Conservation (phyloP, 257 asterid genomes). For the Voacanga thouarsii region DNA sequence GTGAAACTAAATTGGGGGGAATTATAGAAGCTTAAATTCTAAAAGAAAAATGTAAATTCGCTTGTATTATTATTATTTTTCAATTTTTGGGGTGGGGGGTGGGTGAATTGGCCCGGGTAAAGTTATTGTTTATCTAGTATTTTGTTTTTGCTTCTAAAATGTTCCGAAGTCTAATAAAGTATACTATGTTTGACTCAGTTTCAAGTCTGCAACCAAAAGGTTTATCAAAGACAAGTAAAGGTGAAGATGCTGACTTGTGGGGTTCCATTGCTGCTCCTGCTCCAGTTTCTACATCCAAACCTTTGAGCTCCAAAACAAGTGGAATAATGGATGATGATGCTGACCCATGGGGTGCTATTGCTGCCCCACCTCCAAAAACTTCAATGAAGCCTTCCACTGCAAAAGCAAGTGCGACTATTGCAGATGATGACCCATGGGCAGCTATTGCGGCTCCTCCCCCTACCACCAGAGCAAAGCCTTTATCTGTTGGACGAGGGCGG, state of each 20-base stretch:
- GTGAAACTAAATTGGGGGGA: background rate
- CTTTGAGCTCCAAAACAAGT: conserved; percentile 36
- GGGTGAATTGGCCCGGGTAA: background rate
- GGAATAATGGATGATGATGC: conserved; percentile 40
- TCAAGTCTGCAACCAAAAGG: conserved; percentile 53
- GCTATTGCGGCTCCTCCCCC: conserved; percentile 88
- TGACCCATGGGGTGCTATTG: conserved; percentile 65
- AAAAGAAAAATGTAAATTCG: background rate
- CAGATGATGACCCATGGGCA: conserved; percentile 79
- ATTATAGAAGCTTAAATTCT: background rate
- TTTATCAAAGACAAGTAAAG: conserved; percentile 39
- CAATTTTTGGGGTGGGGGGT: no score
- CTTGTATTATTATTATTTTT: background rate
- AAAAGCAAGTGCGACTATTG: conserved; percentile 41
- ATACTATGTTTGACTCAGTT: conserved; percentile 44
- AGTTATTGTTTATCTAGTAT: background rate
- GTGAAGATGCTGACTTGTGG: conserved; percentile 65
- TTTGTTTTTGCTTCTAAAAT: background rate
- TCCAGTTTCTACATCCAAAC: conserved; percentile 44
- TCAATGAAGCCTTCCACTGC: conserved; percentile 41
- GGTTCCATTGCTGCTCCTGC: conserved; percentile 60
- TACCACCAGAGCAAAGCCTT: conserved; percentile 61
- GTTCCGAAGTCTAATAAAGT: background rate
- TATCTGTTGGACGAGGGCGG: conserved; percentile 60
- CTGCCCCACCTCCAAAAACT: conserved; percentile 59